Base-by-base conservation (phyloP, 75 land plant species). In the Larix kaempferi region DNA sequence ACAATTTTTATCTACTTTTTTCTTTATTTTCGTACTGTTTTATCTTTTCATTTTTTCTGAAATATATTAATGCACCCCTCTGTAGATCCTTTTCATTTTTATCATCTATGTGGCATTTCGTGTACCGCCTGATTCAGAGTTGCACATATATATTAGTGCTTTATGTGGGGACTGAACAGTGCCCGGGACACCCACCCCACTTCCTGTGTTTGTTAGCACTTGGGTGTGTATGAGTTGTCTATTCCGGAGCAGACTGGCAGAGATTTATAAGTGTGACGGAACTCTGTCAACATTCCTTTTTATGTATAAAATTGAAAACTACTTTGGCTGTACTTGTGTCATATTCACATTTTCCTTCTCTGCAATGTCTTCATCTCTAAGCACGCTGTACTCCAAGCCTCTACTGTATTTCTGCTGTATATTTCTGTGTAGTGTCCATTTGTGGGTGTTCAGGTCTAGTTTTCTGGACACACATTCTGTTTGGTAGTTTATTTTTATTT, bases 141-240 rank as follows among this genome's bases (percentile, higher is more conserved):
- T 60, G 62, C 62, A 60, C 12, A 60, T 19, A 21, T 21, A 23
- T 60, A 23, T 21, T 60, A 23, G 62, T 60, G 62, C 62, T 13
- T 19, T 5, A 21, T 19, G 62, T 60, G 62, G 62, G 62, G 62
- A 60, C 62, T 60, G 62, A 23, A 60, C 62, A 60, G 62, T 60
- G 62, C 22, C 22, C n/a, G 23, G 62, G 62, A 5, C 62, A 60
- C 62, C 62, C 62, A 60, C 62, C 54, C 54, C 54, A 49, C 21
- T 60, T 60, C 62, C 23, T 19, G 21, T 60, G 21, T 60, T 60
- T 60, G 62, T 21, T 60, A 49, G 54, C 54, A 2, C 12, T 60
- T 60, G 22, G 62, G 22, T 60, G 62, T 60, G n/a, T 21, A 7
- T 73, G 75, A 73, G 75, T 55, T 55, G 75, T 73, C 75, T 49